A percentile compares a stretch with the other conserved stretches of the same genome.
Evolutionary conservation across 1,284 basidiomycete genomes (phyloP).

Genomic region (Farysia itapuensis): DNA sequence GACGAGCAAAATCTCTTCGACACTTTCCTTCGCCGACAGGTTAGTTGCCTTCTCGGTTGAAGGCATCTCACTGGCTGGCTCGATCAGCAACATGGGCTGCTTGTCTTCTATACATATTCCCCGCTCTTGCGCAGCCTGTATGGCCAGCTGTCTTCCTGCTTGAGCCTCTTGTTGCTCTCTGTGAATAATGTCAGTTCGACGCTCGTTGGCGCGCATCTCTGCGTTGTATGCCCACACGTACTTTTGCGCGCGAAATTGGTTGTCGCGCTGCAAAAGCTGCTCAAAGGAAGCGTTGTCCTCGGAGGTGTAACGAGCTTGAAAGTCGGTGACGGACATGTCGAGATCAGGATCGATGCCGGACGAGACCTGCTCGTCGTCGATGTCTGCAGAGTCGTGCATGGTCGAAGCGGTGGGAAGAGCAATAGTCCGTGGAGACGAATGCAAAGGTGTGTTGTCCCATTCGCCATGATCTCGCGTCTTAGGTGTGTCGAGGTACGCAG

Average conservation of each 20-base stretch:
- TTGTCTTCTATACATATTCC: neutral
- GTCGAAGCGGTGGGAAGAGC: neutral
- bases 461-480: neutral
- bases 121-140: constrained; percentile 7
- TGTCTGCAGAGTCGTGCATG: neutral
- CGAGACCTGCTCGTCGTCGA: constrained; percentile 2
- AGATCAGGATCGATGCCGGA: constrained; percentile 14
- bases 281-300: constrained; percentile 58
- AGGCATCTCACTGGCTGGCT: neutral
- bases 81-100: neutral
- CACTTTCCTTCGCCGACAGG: too few species aligned
- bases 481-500: neutral
- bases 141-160: constrained; percentile 21
- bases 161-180: constrained; percentile 12
- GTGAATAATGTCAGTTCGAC: constrained; percentile 9
- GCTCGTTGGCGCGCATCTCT: constrained; percentile 25
- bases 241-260: constrained; percentile 30
- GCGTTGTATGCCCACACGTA: constrained; percentile 45
- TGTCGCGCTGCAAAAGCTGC: constrained; percentile 43
- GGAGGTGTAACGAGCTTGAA: constrained; percentile 51
- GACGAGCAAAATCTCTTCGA: too few species aligned
- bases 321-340: constrained; percentile 39
- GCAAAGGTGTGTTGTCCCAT: constrained; percentile 31
- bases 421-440: constrained; percentile 6
- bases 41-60: neutral